These are phyloP conservation scores for Dalbergia cultrata DNA, from an alignment of 306 rosid genomes.

Conservation along the genomic window DNA sequence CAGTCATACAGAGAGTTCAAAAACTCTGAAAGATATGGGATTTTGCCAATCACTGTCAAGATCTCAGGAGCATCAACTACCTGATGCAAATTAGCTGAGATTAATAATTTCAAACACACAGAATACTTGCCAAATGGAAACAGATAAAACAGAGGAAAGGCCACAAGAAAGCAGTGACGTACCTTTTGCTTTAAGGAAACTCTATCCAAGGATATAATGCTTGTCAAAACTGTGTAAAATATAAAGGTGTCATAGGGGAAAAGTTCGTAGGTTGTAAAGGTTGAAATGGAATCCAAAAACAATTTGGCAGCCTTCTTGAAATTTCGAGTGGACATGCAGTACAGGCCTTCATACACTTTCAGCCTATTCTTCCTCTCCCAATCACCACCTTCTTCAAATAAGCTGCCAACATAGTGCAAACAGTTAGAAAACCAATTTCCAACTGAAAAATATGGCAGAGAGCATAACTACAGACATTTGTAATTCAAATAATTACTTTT, in stretches of 20 bases:
- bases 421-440: constrained; percentile 43
- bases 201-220: constrained; percentile 94
- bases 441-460: constrained; percentile 26
- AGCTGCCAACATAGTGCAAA: constrained; percentile 59
- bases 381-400: constrained; percentile 99
- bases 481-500: constrained; percentile 55
- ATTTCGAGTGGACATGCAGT: constrained; percentile 91
- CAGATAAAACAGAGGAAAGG: background rate
- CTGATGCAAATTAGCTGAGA: constrained; percentile 50
- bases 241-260: constrained; percentile 90
- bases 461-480: constrained; percentile 4
- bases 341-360: constrained; percentile 96
- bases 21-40: constrained; percentile 82
- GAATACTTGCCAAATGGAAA: background rate
- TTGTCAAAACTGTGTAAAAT: constrained; percentile 93
- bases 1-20: constrained; percentile 87
- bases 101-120: constrained; percentile 15
- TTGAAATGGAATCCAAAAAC: constrained; percentile 94
- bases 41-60: constrained; percentile 91
- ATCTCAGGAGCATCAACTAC: constrained; percentile 99
- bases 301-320: constrained; percentile 87
- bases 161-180: constrained; percentile 6
- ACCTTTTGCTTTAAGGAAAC: constrained; percentile 97
- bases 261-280: constrained; percentile 92
- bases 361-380: constrained; percentile 98